Conservation (phyloP, 1,284 basidiomycete genomes). For the Gastroboletus turbinatus region DNA sequence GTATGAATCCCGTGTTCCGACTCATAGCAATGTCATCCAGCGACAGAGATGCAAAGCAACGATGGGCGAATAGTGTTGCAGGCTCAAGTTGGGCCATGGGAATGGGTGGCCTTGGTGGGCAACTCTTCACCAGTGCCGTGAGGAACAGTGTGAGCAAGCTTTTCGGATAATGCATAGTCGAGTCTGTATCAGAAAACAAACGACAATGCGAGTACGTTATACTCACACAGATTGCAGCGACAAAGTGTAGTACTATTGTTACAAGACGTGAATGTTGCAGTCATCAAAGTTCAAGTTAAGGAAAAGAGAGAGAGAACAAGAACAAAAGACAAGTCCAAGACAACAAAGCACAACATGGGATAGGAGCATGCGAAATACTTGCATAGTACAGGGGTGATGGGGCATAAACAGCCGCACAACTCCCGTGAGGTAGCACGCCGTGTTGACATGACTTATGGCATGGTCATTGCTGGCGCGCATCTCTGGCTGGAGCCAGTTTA, state of each 20-base stretch:
- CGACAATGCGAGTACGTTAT: slow-evolving; percentile 9
- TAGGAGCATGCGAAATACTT: slow-evolving; percentile 16
- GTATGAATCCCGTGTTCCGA: slow-evolving; percentile 3
- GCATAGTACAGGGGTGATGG: slow-evolving; percentile 9
- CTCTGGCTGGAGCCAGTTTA: slow-evolving; percentile 21
- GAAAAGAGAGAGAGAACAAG: not conserved
- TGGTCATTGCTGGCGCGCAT: slow-evolving; percentile 4
- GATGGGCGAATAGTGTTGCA: slow-evolving; percentile 73
- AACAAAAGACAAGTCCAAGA: slow-evolving; percentile 23
- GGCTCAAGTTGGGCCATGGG: slow-evolving; percentile 63
- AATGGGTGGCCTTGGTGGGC: slow-evolving; percentile 75
- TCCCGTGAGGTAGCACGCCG: slow-evolving; percentile 8
- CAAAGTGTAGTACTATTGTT: slow-evolving; percentile 31
- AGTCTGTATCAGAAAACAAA: slow-evolving; percentile 5
- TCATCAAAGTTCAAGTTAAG: slow-evolving; percentile 15
- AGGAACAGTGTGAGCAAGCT: slow-evolving; percentile 80
- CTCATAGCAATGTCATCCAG: slow-evolving; percentile 40
- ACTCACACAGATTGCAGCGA: slow-evolving; percentile 8
- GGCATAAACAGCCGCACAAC: slow-evolving; percentile 10
- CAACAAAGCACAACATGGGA: slow-evolving; percentile 18
- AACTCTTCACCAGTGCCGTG: slow-evolving; percentile 75
- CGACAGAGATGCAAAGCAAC: slow-evolving; percentile 84
- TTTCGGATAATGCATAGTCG: slow-evolving; percentile 43
- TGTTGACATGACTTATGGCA: slow-evolving; percentile 11
- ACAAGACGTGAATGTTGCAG: slow-evolving; percentile 26